Evolutionary conservation across 1,284 basidiomycete species (phyloP), one percentile per base, ranked within the genome.

Genomic region (Phylloboletellus chloephorus): DNA sequence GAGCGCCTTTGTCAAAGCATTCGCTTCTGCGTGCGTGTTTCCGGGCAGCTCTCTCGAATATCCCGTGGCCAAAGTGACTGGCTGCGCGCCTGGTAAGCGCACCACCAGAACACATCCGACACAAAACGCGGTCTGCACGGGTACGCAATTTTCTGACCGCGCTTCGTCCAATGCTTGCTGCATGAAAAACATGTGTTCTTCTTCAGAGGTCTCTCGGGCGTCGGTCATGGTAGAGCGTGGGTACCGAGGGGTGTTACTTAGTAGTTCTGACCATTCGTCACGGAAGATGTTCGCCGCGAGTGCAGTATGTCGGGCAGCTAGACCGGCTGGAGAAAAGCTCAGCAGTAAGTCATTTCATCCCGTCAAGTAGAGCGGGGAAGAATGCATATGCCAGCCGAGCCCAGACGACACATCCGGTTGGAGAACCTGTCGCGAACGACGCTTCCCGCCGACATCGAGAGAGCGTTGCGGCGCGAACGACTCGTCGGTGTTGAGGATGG

Each of bases 21-120:
- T 96, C 16, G 94, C 91, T 67, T 99, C 95, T 10, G 95, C 95
- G 63, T 99, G 96, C 2, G 95, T 98, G 63, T 98, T 98, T 37
- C 94, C 95, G 2, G 82, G 75, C 0, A 97, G 74, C 63, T 98
- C 94, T 56, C 96, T 76, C 24, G 93, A 97, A 66, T 84, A 95
- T 19, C 94, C 94, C 6, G 83, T 82, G 5, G 88, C 70, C 19
- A 98, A 66, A 26, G 88, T 65, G 54, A 75, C 52, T 34, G 75
- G 63, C 42, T 58, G 17, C 46, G 61, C 48, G 49, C 64, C 55
- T 10, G 63, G 61, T 5, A 68, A 12, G 69, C 65, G 60, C 44
- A 72, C 60, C 24, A 85, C 81, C 34, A 98, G 68, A 24, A 92
- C 76, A 53, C 89, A 95, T 24, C 96, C 95, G 15, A 99, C 96